Conservation (phyloP, 2,329 filamentous ascomycete species). For the Claviceps humidiphila region DNA sequence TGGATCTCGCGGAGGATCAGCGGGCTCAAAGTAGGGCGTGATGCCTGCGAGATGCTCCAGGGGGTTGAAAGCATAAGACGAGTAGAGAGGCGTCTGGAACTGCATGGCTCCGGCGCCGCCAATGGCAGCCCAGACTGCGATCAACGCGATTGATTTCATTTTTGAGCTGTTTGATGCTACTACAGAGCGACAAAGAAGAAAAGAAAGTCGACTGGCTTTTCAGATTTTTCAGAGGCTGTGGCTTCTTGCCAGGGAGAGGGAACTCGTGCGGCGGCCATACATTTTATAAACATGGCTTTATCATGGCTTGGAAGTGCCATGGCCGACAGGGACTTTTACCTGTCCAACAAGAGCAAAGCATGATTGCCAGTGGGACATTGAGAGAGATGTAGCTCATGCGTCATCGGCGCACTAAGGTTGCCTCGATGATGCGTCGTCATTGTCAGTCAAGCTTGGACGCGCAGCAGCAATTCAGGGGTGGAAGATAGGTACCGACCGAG, state of each 20-base stretch:
- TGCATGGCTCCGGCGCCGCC: slow-evolving; percentile 1
- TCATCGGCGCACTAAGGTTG: background rate
- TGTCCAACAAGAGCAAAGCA: background rate
- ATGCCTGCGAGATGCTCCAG: slow-evolving; percentile 43
- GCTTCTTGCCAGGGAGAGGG: background rate
- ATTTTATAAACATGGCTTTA: background rate
- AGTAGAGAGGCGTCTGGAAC: slow-evolving; percentile 22
- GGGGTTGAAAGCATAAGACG: slow-evolving; percentile 37
- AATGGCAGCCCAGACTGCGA: background rate
- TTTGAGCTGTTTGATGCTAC: background rate
- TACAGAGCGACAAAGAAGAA: background rate
- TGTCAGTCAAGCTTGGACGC: background rate
- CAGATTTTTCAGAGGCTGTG: background rate
- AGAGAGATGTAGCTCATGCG: background rate
- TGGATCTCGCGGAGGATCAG: slow-evolving; percentile 25
- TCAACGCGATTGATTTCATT: background rate
- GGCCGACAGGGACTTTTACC: background rate
- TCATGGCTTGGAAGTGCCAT: background rate
- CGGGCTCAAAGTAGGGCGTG: slow-evolving; percentile 42
- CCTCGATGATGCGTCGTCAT: background rate
- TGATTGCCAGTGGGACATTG: background rate
- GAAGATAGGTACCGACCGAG: too few relatives aligned
- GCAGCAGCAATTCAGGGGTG: background rate
- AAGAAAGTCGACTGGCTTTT: background rate
- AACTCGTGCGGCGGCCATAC: background rate